Evolutionary conservation across 768 basidiomycete species (phyloP).

Genomic region (Boletus sp.): DNA sequence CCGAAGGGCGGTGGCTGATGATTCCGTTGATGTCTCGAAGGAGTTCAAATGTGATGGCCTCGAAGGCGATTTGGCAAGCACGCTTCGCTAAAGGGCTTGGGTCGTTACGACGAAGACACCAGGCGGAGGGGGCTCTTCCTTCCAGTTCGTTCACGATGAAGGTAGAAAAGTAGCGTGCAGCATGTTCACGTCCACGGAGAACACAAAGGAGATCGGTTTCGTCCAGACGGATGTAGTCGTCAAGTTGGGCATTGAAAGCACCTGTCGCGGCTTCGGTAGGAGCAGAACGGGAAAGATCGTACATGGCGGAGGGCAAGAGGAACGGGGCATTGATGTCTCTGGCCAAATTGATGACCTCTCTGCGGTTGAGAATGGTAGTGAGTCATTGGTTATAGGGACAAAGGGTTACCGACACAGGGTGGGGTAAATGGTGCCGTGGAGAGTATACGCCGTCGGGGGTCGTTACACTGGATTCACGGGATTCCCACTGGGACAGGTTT

Average conservation of each 20-base stretch:
- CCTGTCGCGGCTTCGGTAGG: slow-evolving; percentile 61
- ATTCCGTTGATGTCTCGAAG: slow-evolving; percentile 71
- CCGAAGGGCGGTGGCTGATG: slow-evolving; percentile 59
- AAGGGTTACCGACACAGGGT: slow-evolving; percentile 57
- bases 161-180: slow-evolving; percentile 70
- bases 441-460: slow-evolving; percentile 49
- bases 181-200: slow-evolving; percentile 68
- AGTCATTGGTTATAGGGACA: slow-evolving; percentile 1
- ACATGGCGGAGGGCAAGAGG: slow-evolving; percentile 73
- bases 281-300: slow-evolving; percentile 69
- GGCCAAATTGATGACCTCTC: slow-evolving; percentile 65
- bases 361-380: slow-evolving; percentile 25
- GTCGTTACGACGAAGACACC: slow-evolving; percentile 51
- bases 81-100: slow-evolving; percentile 43
- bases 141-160: slow-evolving; percentile 76
- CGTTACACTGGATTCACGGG: slow-evolving; percentile 57
- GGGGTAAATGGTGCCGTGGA: slow-evolving; percentile 53
- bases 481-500: slow-evolving; percentile 62
- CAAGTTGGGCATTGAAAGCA: slow-evolving; percentile 36
- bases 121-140: slow-evolving; percentile 49
- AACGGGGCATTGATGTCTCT: slow-evolving; percentile 51
- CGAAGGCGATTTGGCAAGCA: slow-evolving; percentile 68
- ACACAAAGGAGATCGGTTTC: slow-evolving; percentile 55
- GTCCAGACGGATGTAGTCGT: slow-evolving; percentile 40
- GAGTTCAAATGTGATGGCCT: slow-evolving; percentile 70